These are phyloP conservation scores for Petunia hybrid DNA, from an alignment of 305 asterid genomes.

Conservation along the genomic window DNA sequence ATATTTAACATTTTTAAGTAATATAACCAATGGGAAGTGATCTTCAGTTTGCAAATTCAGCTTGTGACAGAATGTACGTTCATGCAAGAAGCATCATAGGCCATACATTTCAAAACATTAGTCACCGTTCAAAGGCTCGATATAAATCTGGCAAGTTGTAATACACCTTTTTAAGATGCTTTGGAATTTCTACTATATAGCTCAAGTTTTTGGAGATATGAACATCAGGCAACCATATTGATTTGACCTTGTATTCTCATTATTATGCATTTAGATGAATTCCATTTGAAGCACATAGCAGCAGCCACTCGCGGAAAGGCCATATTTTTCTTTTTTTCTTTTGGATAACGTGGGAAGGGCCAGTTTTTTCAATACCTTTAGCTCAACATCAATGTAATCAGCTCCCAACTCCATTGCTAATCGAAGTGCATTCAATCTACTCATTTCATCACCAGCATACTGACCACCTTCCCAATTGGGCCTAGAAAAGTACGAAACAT, in stretches of 20 bases:
- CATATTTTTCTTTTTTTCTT: background rate
- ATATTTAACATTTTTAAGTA: background rate
- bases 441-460: slow-evolving; percentile 83
- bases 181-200: background rate
- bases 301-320: background rate
- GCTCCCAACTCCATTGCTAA: slow-evolving; percentile 97
- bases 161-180: background rate
- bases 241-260: slow-evolving; percentile 15
- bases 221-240: slow-evolving; percentile 14
- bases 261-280: background rate
- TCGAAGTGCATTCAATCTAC: slow-evolving; percentile 69
- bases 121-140: background rate
- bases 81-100: background rate
- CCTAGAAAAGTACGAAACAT: slow-evolving; percentile 48
- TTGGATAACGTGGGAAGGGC: slow-evolving; percentile 9
- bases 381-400: slow-evolving; percentile 95
- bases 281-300: background rate
- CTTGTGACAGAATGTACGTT: background rate
- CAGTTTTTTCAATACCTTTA: slow-evolving; percentile 56
- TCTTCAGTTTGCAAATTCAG: background rate
- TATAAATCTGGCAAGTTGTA: background rate
- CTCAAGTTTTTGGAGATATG: background rate
- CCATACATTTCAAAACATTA: background rate
- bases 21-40: background rate
- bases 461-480: slow-evolving; percentile 98